Evolutionary conservation across 768 basidiomycete species (phyloP).

Genomic region (Lenzites betulinus): DNA sequence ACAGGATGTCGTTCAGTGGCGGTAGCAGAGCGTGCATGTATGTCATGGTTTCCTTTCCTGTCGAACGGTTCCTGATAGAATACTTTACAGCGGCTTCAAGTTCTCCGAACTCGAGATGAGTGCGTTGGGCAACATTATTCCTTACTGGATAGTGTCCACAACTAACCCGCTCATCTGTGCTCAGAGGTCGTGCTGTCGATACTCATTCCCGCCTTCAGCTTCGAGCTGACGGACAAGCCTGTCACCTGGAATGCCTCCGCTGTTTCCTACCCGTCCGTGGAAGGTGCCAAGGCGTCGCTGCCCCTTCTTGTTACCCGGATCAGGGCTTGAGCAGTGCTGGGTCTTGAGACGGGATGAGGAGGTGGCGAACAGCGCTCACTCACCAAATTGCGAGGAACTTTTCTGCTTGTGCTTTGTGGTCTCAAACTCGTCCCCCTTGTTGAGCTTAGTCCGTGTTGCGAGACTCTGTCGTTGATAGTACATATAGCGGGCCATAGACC

Average conservation of each 20-base stretch:
- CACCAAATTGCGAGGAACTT: too few species aligned
- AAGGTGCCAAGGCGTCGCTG: constrained; percentile 6
- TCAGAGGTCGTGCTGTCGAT: constrained; percentile 17
- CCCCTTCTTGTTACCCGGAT: neutral
- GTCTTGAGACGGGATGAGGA: too few species aligned
- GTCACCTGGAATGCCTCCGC: constrained; percentile 13
- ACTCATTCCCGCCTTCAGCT: constrained; percentile 11
- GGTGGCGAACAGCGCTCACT: too few species aligned
- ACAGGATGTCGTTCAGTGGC: constrained; percentile 29
- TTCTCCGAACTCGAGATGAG: constrained; percentile 26
- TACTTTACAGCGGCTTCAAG: constrained; percentile 19
- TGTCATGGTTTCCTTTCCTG: neutral
- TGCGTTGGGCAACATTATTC: neutral
- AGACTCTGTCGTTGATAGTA: too few species aligned
- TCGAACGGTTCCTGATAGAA: neutral
- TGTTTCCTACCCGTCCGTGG: constrained; percentile 10
- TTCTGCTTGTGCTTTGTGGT: too few species aligned
- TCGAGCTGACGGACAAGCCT: constrained; percentile 14
- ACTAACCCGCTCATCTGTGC: neutral
- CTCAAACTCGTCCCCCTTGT: too few species aligned
- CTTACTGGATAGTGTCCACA: neutral
- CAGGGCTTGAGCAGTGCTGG: neutral
- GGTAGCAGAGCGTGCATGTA: constrained; percentile 27
- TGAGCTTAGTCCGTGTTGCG: too few species aligned
- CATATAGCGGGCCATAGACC: too few species aligned